Conservation (phyloP, 179 eudicot species). For the Sideroxylon spinosum region DNA sequence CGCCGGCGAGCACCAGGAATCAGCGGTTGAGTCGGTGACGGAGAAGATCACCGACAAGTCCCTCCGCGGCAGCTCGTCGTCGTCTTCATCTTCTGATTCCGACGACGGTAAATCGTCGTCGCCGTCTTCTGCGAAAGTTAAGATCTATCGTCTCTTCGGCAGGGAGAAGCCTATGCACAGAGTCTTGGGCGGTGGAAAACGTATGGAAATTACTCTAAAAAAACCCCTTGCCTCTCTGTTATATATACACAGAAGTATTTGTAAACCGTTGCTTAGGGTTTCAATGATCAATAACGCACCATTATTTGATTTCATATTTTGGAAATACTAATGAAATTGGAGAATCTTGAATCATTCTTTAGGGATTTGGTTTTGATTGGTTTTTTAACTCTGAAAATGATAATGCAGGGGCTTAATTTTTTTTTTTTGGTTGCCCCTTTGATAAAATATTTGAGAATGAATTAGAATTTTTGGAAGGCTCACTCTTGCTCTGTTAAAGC, state of each 20-base stretch:
- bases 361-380: too few species aligned
- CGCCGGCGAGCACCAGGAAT: conserved; percentile 28
- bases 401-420: too few species aligned
- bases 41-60: conserved; percentile 67
- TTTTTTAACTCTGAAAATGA: too few species aligned
- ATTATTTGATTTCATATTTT: neutral
- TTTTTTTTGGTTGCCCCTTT: too few species aligned
- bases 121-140: conserved; percentile 47
- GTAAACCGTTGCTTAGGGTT: neutral
- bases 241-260: too few species aligned
- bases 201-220: conserved; percentile 29
- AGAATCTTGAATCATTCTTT: neutral
- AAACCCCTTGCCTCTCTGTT: neutral
- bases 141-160: conserved; percentile 69
- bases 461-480: too few species aligned
- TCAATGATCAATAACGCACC: neutral
- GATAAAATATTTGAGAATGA: too few species aligned
- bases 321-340: neutral
- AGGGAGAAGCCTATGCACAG: conserved; percentile 75
- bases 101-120: conserved; percentile 39
- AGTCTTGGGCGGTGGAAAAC: conserved; percentile 82
- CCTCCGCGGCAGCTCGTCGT: conserved; percentile 22
- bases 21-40: conserved; percentile 25
- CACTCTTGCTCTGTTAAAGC: too few species aligned
- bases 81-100: conserved; percentile 52